Conservation (phyloP, 78 protist genomes). For the Dictyostelium purpureum region DNA sequence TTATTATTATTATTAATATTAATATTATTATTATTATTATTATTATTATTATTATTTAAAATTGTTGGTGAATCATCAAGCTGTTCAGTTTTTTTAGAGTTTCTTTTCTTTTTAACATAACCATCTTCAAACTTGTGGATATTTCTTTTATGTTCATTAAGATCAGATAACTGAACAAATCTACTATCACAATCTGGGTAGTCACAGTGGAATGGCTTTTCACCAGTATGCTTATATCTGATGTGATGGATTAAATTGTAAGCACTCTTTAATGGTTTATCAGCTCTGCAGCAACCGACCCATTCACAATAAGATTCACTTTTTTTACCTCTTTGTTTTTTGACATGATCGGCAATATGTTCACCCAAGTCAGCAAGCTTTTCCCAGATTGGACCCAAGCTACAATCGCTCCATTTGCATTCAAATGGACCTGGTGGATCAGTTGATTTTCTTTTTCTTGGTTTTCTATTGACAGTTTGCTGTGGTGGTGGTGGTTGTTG, state of each 20-base stretch:
- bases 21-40: background rate
- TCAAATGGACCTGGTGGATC: conserved; percentile 72
- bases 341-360: conserved; percentile 60
- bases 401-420: conserved; percentile 76
- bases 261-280: conserved; percentile 68
- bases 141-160: conserved; percentile 68
- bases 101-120: conserved; percentile 70
- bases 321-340: conserved; percentile 66
- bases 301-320: conserved; percentile 67
- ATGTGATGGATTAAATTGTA: conserved; percentile 72
- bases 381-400: conserved; percentile 14
- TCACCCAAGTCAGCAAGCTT: conserved; percentile 51
- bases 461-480: conserved; percentile 40
- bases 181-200: conserved; percentile 46
- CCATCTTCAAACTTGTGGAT: conserved; percentile 77
- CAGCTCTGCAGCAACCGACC: conserved; percentile 61
- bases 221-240: conserved; percentile 74
- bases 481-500: background rate
- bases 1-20: background rate
- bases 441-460: conserved; percentile 46
- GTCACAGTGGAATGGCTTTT: conserved; percentile 70
- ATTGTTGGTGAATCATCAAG: background rate
- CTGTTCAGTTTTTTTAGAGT: conserved; percentile 10
- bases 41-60: background rate
- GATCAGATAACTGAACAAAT: conserved; percentile 66